Conservation (phyloP, 2,329 filamentous ascomycete species). For the Hypocrella siamensis region DNA sequence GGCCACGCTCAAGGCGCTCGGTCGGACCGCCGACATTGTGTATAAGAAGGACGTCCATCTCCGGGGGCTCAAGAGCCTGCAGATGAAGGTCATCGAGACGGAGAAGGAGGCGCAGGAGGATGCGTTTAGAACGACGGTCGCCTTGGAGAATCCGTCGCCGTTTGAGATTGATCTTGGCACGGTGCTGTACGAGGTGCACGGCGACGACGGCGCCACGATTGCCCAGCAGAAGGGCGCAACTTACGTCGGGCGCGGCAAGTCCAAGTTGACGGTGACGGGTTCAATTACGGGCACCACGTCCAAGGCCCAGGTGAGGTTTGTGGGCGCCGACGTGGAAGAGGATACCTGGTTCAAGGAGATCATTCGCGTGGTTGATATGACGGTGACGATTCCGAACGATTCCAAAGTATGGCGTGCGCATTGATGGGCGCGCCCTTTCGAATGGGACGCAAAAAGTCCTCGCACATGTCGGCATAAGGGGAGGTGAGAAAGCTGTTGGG, state of each 20-base stretch:
- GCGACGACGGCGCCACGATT: not conserved
- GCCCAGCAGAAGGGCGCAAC: not conserved
- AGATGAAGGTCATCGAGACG: not conserved
- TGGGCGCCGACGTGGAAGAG: not conserved
- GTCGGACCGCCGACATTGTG: not conserved
- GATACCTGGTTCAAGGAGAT: constrained; percentile 1
- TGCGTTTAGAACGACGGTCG: not conserved
- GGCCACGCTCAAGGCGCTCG: not conserved
- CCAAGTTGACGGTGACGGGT: not conserved
- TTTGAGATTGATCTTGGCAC: constrained; percentile 1
- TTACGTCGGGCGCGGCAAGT: not conserved
- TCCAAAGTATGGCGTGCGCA: not conserved
- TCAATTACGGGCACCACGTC: not conserved
- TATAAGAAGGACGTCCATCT: constrained; percentile 1
- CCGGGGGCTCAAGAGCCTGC: not conserved
- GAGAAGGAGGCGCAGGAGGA: not conserved
- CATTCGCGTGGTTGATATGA: not conserved
- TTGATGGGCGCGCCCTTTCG: too few relatives aligned
- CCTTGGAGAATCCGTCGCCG: not conserved
- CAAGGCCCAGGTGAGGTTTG: not conserved
- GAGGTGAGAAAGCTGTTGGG: too few relatives aligned
- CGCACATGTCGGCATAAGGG: too few relatives aligned
- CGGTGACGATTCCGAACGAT: not conserved
- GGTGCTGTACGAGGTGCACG: not conserved
- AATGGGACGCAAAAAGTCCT: too few relatives aligned